Base-by-base conservation (phyloP, 345 rosid genomes). In the Hypericum perforatum region DNA sequence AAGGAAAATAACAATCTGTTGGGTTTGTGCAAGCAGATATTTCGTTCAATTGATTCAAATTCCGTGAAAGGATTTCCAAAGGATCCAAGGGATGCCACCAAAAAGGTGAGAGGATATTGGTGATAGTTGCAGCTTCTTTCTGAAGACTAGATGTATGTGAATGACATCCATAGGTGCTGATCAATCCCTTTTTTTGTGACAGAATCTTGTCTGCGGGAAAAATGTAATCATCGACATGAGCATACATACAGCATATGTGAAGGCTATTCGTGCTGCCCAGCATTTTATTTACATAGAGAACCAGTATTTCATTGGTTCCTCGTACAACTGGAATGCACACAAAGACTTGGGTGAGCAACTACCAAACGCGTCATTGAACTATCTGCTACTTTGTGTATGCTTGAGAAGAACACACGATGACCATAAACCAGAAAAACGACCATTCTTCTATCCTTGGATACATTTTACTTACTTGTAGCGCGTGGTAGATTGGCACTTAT, bases 191-290 rank as follows among this genome's bases (percentile, higher is more conserved):
- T 53, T 56, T 44, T 60, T 70, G 71, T 60, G 48, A 72, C 84
- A 91, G 96, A 84, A 81, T 53, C 74, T 91, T 68, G 71, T 91
- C 32, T 87, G 92, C 42, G 96, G 96, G 47, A 91, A 91, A 82
- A 85, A 91, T 63, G 81, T 87, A 46, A 84, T 91, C 53, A 91
- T 91, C 45, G 98, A 91, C 77, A 87, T 91, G 98, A 91, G 98
- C 88, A 91, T 91, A 74, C 98, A 87, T 72, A 79, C 94, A 0
- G 95, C 96, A 59, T 91, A 85, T 60, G 95, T 91, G 58, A 85
- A 82, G 68, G 98, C 96, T 63, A 91, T 91, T 54, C 98, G 98
- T 69, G 68, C 92, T 60, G 98, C 98, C 32, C 98, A 91, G 73
- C 95, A 91, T 70, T 91, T 76, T 64, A 85, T 91, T 61, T 91